A percentile compares a stretch with the other conserved stretches of the same genome.
These are phyloP conservation scores for Bryoglossum gracile DNA, from an alignment of 495 filamentous ascomycete genomes.

Conservation along the genomic window DNA sequence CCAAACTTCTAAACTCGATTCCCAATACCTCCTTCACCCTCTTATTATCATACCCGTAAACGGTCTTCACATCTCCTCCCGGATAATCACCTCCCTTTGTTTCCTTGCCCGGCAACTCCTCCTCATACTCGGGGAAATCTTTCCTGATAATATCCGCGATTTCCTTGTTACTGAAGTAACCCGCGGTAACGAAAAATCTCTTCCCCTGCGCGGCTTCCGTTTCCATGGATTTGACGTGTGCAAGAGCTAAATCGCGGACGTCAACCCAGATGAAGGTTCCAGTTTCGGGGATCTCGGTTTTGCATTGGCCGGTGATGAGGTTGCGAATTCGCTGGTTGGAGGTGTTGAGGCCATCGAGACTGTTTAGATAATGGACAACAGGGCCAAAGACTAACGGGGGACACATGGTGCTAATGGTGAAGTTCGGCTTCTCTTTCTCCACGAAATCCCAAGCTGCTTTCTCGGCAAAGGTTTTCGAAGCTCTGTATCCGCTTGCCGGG, in stretches of 20 bases:
- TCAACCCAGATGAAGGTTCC: constrained; percentile 55
- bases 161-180: constrained; percentile 58
- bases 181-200: constrained; percentile 61
- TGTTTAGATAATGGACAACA: constrained; percentile 53
- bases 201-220: constrained; percentile 57
- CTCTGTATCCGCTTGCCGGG: constrained; percentile 56
- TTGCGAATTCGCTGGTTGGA: constrained; percentile 50
- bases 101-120: constrained; percentile 49
- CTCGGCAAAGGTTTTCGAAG: constrained; percentile 47
- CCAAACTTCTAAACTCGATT: constrained; percentile 45
- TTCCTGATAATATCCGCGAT: constrained; percentile 57
- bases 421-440: constrained; percentile 70
- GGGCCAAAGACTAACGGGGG: constrained; percentile 66
- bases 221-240: constrained; percentile 66
- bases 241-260: constrained; percentile 57
- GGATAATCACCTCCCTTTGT: constrained; percentile 28
- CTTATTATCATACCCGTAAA: constrained; percentile 45
- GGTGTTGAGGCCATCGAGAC: constrained; percentile 60
- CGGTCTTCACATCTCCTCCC: constrained; percentile 21
- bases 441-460: constrained; percentile 78
- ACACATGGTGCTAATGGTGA: constrained; percentile 66
- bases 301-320: constrained; percentile 53
- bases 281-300: constrained; percentile 52
- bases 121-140: constrained; percentile 56
- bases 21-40: constrained; percentile 51